Percentiles rank a stretch among this genome's conserved stretches.
Conservation (phyloP, 2,329 filamentous ascomycete genomes). For the Cercospora zeae-maydis region DNA sequence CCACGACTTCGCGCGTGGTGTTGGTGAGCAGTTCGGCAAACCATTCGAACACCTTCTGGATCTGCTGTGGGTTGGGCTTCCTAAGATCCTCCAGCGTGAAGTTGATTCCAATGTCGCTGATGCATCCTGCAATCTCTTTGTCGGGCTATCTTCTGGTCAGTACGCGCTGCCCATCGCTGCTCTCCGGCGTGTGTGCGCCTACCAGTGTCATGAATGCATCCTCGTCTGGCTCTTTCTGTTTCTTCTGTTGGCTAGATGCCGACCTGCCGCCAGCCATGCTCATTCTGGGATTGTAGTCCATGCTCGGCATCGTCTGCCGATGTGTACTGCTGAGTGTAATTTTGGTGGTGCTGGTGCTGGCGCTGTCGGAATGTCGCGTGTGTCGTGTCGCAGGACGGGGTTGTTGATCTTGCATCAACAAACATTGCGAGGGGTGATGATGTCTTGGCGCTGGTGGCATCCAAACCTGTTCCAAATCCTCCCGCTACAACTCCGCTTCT, state of each 20-base stretch:
- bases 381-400: neutral
- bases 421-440: constrained; percentile 1
- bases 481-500: neutral
- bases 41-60: constrained; percentile 98
- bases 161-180: constrained; percentile 1
- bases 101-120: constrained; percentile 90
- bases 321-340: constrained; percentile 12
- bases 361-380: neutral
- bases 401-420: neutral
- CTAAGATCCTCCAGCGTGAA: constrained; percentile 84
- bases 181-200: constrained; percentile 18
- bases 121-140: constrained; percentile 88
- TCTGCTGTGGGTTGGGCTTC: constrained; percentile 89
- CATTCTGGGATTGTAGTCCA: constrained; percentile 52
- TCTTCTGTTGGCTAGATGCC: constrained; percentile 38
- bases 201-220: constrained; percentile 53
- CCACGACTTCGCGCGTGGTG: constrained; percentile 85
- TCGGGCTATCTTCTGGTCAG: constrained; percentile 50
- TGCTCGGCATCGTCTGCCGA: constrained; percentile 34
- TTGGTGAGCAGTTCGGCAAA: constrained; percentile 93
- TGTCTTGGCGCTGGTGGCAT: neutral
- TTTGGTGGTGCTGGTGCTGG: neutral
- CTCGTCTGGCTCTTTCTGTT: constrained; percentile 42
- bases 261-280: constrained; percentile 45
- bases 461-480: neutral